phyloP scores from a whole-genome alignment of 768 basidiomycete genomes.

The Boletellus emodensis region DNA sequence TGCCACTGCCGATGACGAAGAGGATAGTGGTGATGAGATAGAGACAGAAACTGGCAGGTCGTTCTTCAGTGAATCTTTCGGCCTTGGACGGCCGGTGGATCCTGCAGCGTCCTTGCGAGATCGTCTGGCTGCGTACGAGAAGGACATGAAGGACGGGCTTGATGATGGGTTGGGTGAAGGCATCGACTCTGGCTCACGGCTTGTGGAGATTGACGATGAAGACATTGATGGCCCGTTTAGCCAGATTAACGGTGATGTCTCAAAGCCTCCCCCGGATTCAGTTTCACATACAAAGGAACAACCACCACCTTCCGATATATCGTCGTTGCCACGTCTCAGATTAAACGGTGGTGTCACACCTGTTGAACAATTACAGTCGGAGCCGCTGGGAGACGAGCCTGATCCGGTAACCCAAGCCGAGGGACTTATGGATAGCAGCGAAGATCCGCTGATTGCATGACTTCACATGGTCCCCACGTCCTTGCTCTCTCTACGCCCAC shows the following conservation, averaged over 20 bases:
- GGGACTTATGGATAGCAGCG: conserved; percentile 62
- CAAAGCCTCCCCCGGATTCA: conserved; percentile 28
- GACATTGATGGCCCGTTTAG: conserved; percentile 28
- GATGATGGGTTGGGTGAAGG: conserved; percentile 25
- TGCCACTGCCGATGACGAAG: conserved; percentile 54
- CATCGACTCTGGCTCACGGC: conserved; percentile 16
- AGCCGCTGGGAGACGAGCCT: conserved; percentile 52
- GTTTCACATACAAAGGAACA: conserved; percentile 17
- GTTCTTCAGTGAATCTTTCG: conserved; percentile 48
- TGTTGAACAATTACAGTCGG: conserved; percentile 46
- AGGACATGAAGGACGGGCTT: conserved; percentile 38
- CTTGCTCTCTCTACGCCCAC: neutral
- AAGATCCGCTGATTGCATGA: conserved; percentile 50
- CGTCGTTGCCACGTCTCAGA: conserved; percentile 42
- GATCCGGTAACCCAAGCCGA: conserved; percentile 54
- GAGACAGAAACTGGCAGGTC: conserved; percentile 35
- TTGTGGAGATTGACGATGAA: conserved; percentile 35
- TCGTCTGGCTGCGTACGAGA: conserved; percentile 61
- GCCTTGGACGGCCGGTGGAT: conserved; percentile 45
- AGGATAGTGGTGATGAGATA: conserved; percentile 52
- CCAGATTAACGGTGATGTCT: conserved; percentile 32
- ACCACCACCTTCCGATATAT: conserved; percentile 39
- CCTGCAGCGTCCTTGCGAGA: conserved; percentile 55
- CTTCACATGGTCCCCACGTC: neutral
- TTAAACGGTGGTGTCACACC: conserved; percentile 46